Evolutionary conservation across 2,329 filamentous ascomycete genomes (phyloP), one percentile per base, ranked within the genome.

Genomic region (Hysterium pulicare): DNA sequence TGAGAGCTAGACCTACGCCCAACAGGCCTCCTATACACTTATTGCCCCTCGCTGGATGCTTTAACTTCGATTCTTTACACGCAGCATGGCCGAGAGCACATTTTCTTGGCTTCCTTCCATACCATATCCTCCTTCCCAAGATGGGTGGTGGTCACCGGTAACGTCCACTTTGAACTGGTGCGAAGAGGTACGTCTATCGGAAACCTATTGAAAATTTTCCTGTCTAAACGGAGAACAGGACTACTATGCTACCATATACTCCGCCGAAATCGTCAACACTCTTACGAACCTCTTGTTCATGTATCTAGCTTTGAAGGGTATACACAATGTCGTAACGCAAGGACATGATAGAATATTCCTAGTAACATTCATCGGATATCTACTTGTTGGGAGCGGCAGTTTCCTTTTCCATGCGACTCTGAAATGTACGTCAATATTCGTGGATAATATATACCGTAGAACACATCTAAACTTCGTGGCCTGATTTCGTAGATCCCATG

Each of bases 241-340:
- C 50, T 86, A 86, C 67, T 85, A 85, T 71, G 81, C 84, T 28
- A 90, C 85, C 3, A 73, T 78, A 33, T 90, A 90, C 60, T 78
- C 82, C 34, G 87, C 87, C 26, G 87, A 90, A 61, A 81, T 90
- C 34, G 79, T 89, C 60, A 91, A 85, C 61, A 87, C 87, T 3
- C 57, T 90, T 23, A 95, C 89, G 24, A 95, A 95, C 64, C 64
- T 86, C 3, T 71, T 93, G 19, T 95, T 95, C 66, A 74, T 95
- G 54, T 86, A 77, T 64, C 77, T 95, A 16, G 88, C 88, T 6
- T 69, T 81, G 51, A 85, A 84, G 59, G 90, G 90, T 19, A 80
- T 93, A 48, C 70, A 74, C 41, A 89, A 83, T 64, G 94, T 88
- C 64, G 60, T 84, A 30, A 76, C 75, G 49, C 76, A 94, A 66